These are phyloP conservation scores for Retiboletus flavoniger DNA, from an alignment of 1,284 basidiomycete genomes.

Conservation along the genomic window DNA sequence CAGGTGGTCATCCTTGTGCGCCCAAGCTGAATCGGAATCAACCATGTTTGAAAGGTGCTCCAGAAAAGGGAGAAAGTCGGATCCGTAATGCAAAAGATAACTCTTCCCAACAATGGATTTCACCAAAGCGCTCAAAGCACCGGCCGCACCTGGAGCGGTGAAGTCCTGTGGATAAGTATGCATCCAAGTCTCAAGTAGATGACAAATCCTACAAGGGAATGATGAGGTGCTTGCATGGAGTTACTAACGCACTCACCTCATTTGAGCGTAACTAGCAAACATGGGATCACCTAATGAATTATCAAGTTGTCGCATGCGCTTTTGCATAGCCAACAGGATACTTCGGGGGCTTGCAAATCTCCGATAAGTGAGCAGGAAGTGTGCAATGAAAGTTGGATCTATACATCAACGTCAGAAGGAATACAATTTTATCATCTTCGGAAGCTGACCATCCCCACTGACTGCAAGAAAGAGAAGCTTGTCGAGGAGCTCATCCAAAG, in stretches of 20 bases:
- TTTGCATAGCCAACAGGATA: conserved; percentile 79
- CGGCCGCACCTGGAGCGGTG: conserved; percentile 66
- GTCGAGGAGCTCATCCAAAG: conserved; percentile 71
- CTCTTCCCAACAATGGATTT: conserved; percentile 75
- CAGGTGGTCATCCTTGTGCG: conserved; percentile 58
- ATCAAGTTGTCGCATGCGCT: conserved; percentile 74
- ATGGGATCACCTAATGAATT: conserved; percentile 71
- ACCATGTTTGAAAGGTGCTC: conserved; percentile 58
- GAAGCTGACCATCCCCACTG: conserved; percentile 69
- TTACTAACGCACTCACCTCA: conserved; percentile 52
- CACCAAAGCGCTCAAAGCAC: conserved; percentile 70
- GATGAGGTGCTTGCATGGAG: conserved; percentile 5
- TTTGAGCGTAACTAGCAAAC: conserved; percentile 80
- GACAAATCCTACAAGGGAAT: conserved; percentile 57
- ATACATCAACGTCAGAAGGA: conserved; percentile 11
- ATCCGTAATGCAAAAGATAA: conserved; percentile 77
- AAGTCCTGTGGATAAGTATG: conserved; percentile 72
- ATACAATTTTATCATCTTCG: neutral
- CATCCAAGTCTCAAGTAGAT: conserved; percentile 73
- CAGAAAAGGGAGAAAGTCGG: conserved; percentile 74
- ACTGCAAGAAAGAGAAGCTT: conserved; percentile 73
- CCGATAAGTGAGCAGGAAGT: conserved; percentile 79
- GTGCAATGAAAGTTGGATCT: conserved; percentile 74
- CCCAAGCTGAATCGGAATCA: conserved; percentile 71
- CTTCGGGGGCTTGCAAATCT: conserved; percentile 73